Evolutionary conservation across 768 basidiomycete species (phyloP).

Genomic region (Fomitopsis pulvina): DNA sequence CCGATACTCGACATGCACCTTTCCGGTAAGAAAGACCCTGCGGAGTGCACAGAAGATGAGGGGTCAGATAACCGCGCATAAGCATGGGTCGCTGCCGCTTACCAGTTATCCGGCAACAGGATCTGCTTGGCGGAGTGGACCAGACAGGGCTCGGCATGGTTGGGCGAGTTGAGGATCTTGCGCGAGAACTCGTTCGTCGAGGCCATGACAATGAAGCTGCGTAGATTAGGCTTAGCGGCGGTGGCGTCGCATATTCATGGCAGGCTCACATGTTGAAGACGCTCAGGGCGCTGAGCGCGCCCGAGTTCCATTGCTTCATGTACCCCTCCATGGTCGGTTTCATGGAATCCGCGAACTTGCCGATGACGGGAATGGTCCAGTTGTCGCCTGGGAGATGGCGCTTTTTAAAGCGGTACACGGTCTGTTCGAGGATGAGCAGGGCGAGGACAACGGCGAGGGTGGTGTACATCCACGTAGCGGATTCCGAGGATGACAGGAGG

Average conservation of each 20-base stretch:
- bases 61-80: slow-evolving; percentile 2
- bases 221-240: neutral
- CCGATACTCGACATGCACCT: slow-evolving; percentile 89
- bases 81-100: slow-evolving; percentile 6
- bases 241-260: neutral
- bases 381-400: slow-evolving; percentile 75
- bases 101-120: slow-evolving; percentile 86
- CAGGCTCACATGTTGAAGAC: slow-evolving; percentile 88
- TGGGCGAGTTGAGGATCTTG: slow-evolving; percentile 94
- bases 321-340: slow-evolving; percentile 90
- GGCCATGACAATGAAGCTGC: slow-evolving; percentile 98
- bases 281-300: slow-evolving; percentile 80
- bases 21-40: slow-evolving; percentile 98
- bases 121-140: slow-evolving; percentile 88
- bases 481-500: slow-evolving; percentile 25
- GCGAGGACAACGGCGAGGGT: slow-evolving; percentile 61
- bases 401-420: slow-evolving; percentile 86
- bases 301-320: slow-evolving; percentile 87
- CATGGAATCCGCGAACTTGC: slow-evolving; percentile 90
- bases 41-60: neutral
- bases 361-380: slow-evolving; percentile 98
- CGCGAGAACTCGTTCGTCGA: slow-evolving; percentile 89
- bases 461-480: slow-evolving; percentile 55
- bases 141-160: slow-evolving; percentile 88
- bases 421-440: slow-evolving; percentile 82